Base-by-base conservation (phyloP, 306 rosid genomes). In the Inga leiocalycina region DNA sequence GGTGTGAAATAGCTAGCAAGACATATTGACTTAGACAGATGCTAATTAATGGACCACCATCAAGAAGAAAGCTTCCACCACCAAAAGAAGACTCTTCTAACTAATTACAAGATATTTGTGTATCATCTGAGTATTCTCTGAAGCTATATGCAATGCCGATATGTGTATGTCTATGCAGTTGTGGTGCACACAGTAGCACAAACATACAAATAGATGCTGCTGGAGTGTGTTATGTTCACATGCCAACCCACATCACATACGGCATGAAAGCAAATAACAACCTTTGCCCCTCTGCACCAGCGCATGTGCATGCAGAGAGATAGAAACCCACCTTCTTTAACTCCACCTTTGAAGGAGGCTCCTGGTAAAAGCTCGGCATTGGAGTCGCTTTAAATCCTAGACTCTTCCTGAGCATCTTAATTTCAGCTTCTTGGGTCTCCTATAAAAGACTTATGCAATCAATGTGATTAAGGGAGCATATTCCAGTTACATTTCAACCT, bases 391-490 rank as follows among this genome's bases (percentile, higher is more conserved):
- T 92, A 83, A 92, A 92, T 54, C 86, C 77, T 79, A 92, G 88
- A 77, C 88, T 92, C 88, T 90, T 92, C 88, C 96, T 84, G 37
- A 92, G 91, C 93, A 76, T 88, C 84, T 77, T 92, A 68, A 92
- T 84, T 86, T 92, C 96, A 6, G 93, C 93, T 52, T 92, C 96
- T 85, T 85, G 99, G 59, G 82, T 89, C 88, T 96, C 99, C 99
- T 96, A 84, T 64, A 84, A 83, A 76, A 84, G 34, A 68, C 61
- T 45, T 65, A 20, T 6, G 20, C 10, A 30, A 64, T 39, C 48
- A 49, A 61, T 17, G 65, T 49, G 32, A 71, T 56, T 79, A 67
- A 80, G n/a, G 37, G 77, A 79, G 74, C 27, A 69, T 54, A 77
- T 10, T 35, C 24, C 59, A 64, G 73, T 74, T 72, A n/a, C 45